A percentile compares a stretch with the other conserved stretches of the same genome.
Evolutionary conservation across 345 rosid genomes (phyloP).

Genomic region (Bruguiera parviflora): DNA sequence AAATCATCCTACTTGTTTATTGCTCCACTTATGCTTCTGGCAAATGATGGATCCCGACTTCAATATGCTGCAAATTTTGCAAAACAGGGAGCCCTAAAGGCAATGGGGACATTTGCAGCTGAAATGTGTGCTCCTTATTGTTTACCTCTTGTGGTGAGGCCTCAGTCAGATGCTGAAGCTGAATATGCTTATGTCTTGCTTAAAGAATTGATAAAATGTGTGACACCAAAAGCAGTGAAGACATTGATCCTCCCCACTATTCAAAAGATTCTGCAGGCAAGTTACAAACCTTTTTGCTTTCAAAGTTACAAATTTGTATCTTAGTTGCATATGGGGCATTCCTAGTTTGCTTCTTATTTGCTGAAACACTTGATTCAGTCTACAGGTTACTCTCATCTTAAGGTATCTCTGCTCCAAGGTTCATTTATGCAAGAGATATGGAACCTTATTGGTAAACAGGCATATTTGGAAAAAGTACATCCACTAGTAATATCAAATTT

Average conservation of each 20-base stretch:
- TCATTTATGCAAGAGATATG: constrained; percentile 84
- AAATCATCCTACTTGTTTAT: constrained; percentile 76
- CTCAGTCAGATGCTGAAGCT: constrained; percentile 62
- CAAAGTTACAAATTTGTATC: constrained; percentile 18
- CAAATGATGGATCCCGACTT: constrained; percentile 62
- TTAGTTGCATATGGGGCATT: constrained; percentile 13
- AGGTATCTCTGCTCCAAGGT: constrained; percentile 89
- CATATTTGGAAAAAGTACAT: constrained; percentile 71
- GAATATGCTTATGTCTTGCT: constrained; percentile 76
- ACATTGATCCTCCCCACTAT: constrained; percentile 64
- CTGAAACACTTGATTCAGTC: constrained; percentile 50
- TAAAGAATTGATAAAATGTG: constrained; percentile 68
- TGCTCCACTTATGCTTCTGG: constrained; percentile 79
- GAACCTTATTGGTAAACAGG: constrained; percentile 71
- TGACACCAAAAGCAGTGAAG: constrained; percentile 65
- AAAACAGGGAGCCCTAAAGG: constrained; percentile 77
- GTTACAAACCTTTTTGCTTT: constrained; percentile 23
- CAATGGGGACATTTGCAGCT: constrained; percentile 80
- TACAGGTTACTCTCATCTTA: constrained; percentile 84
- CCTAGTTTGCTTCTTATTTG: constrained; percentile 22
- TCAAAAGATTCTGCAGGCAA: constrained; percentile 88
- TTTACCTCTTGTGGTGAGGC: constrained; percentile 58
- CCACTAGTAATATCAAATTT: constrained; percentile 78
- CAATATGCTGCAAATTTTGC: constrained; percentile 78
- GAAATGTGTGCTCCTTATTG: constrained; percentile 77